These are phyloP conservation scores for Hylodesmum podocarpum DNA, from an alignment of 306 rosid species.

Conservation along the genomic window DNA sequence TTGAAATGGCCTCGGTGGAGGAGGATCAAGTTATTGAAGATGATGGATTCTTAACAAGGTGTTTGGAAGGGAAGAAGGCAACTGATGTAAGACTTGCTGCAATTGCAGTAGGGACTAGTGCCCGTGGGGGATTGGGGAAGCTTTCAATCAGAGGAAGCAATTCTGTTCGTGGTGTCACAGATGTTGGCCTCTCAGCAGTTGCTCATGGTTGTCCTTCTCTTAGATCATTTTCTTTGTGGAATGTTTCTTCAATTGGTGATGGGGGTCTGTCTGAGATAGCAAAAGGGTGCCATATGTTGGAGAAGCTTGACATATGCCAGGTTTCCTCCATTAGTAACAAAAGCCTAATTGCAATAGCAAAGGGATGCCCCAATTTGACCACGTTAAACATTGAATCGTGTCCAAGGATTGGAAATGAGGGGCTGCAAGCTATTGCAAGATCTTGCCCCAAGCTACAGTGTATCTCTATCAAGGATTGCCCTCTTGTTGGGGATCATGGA, in stretches of 20 bases:
- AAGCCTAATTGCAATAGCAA: background rate
- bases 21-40: background rate
- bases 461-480: constrained; percentile 8
- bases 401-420: background rate
- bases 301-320: constrained; percentile 2
- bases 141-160: background rate
- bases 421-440: background rate
- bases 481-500: constrained; percentile 13
- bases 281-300: constrained; percentile 1
- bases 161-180: background rate
- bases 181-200: background rate
- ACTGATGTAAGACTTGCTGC: background rate
- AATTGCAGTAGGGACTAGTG: background rate
- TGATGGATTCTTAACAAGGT: background rate
- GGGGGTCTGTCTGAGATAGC: background rate
- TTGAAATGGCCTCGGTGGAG: background rate
- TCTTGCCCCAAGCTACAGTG: constrained; percentile 5
- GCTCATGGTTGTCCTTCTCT: background rate
- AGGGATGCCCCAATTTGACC: constrained; percentile 10
- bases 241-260: background rate
- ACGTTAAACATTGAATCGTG: background rate
- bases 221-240: background rate
- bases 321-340: background rate
- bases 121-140: background rate
- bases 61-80: constrained; percentile 1